Evolutionary conservation across 2,329 filamentous ascomycete species (phyloP).

Genomic region (Sclerotinia spermophila): DNA sequence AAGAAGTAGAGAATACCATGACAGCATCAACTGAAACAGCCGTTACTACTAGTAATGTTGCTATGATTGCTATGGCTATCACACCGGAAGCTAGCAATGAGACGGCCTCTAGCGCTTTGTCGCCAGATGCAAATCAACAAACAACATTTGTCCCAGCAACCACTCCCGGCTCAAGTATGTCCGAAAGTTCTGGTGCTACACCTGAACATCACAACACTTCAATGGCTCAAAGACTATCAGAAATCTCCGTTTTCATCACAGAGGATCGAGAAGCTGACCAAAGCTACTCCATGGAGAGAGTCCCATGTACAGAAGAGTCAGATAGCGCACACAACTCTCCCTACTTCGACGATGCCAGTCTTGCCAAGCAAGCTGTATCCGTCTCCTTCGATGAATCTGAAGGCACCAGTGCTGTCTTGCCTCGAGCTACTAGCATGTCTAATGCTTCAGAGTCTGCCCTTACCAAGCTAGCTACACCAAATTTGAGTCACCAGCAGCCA

Average conservation of each 20-base stretch:
- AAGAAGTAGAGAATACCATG: neutral
- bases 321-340: neutral
- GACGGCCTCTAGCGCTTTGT: too few species aligned
- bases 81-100: neutral
- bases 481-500: neutral
- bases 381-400: neutral
- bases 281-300: neutral
- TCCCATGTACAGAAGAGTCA: neutral
- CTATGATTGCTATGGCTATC: neutral
- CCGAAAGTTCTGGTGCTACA: neutral
- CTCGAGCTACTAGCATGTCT: neutral
- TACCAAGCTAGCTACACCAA: neutral
- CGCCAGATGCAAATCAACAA: neutral
- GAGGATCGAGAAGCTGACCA: neutral
- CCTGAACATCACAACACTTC: too few species aligned
- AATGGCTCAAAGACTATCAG: neutral
- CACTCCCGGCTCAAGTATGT: neutral
- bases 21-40: neutral
- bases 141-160: neutral
- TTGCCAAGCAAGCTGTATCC: neutral
- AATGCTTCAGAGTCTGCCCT: neutral
- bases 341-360: neutral
- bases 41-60: neutral
- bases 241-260: neutral
- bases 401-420: too few species aligned